Evolutionary conservation across 2,329 filamentous ascomycete species (phyloP).

Genomic region (Sarocladium strictum): DNA sequence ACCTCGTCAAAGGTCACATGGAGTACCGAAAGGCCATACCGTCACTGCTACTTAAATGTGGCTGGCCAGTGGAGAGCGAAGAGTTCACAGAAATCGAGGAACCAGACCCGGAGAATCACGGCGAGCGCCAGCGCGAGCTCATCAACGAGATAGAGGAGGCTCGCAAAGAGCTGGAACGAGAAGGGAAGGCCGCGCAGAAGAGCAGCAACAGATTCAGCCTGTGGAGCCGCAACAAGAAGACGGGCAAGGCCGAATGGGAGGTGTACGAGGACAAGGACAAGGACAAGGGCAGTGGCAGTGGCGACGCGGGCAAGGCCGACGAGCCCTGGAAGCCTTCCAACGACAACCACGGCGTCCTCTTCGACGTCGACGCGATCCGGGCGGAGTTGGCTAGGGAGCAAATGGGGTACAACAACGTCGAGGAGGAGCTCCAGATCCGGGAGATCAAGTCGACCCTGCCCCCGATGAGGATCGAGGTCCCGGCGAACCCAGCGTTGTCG

Average conservation of each 20-base stretch:
- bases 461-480: constrained; percentile 73
- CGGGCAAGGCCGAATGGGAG: constrained; percentile 86
- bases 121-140: constrained; percentile 79
- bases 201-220: constrained; percentile 55
- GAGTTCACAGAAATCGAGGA: constrained; percentile 97
- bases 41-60: constrained; percentile 74
- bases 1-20: constrained; percentile 88
- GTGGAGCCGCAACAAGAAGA: constrained; percentile 77
- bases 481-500: constrained; percentile 24
- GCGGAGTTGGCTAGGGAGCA: constrained; percentile 70
- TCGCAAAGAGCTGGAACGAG: constrained; percentile 75
- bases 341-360: constrained; percentile 63
- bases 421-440: constrained; percentile 56
- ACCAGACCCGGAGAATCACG: constrained; percentile 90
- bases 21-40: constrained; percentile 94
- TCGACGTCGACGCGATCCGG: constrained; percentile 91
- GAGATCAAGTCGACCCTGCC: constrained; percentile 85
- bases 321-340: constrained; percentile 32
- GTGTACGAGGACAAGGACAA: constrained; percentile 67
- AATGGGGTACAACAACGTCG: constrained; percentile 18
- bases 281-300: constrained; percentile 12
- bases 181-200: constrained; percentile 58
- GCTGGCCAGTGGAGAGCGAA: constrained; percentile 86
- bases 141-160: constrained; percentile 97
- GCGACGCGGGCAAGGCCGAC: constrained; percentile 37